Evolutionary conservation across 352 stramenopile genomes (phyloP).

Genomic region (Thalassiosira exigua): DNA sequence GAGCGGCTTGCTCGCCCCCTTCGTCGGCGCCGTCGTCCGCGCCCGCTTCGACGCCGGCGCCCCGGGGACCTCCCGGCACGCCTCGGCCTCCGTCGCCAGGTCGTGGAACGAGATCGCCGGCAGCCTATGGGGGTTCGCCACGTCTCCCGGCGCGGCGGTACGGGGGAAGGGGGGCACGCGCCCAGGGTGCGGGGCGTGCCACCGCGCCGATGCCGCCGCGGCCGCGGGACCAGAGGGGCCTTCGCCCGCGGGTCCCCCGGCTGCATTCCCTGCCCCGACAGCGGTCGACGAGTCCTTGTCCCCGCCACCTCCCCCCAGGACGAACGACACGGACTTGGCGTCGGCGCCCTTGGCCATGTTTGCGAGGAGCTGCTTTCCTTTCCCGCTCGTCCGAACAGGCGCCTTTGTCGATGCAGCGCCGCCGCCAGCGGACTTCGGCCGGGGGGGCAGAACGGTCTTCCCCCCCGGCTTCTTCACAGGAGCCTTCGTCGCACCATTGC

Average conservation of each 20-base stretch:
- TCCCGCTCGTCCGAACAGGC: background rate
- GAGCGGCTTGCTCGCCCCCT: background rate
- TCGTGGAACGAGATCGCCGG: conserved; percentile 48
- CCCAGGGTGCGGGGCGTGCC: conserved; percentile 76
- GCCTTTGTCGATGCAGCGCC: background rate
- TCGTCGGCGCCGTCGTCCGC: conserved; percentile 18
- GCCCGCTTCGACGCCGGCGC: background rate
- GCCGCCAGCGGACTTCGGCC: too few species aligned
- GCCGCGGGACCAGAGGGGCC: background rate
- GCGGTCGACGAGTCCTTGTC: background rate
- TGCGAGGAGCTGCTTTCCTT: conserved; percentile 60
- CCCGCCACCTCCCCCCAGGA: conserved; percentile 41
- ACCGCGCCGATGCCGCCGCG: conserved; percentile 38
- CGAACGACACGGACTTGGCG: conserved; percentile 52
- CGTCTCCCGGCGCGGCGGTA: conserved; percentile 36
- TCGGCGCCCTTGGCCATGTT: conserved; percentile 22
- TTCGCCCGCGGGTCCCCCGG: background rate
- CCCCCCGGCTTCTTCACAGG: background rate
- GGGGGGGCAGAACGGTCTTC: background rate
- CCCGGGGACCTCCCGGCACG: conserved; percentile 36
- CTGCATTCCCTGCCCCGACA: background rate
- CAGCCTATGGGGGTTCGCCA: conserved; percentile 77
- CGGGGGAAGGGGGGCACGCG: conserved; percentile 68
- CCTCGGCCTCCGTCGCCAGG: conserved; percentile 51
- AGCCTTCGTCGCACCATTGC: background rate